phyloP scores from a whole-genome alignment of 148 eudicot species.

The Heliamphora exappendiculata region DNA sequence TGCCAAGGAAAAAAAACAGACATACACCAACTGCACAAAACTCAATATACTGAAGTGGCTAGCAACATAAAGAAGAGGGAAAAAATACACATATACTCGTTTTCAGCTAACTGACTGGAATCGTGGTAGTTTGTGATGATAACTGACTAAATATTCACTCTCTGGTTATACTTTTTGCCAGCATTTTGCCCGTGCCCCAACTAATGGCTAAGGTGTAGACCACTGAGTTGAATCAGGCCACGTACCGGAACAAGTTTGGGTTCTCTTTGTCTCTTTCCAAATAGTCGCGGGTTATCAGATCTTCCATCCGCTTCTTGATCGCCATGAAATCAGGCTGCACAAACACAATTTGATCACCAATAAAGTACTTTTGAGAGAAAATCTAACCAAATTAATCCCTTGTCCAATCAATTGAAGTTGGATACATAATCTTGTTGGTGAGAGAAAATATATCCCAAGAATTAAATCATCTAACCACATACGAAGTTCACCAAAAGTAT shows the following conservation, averaged over 20 bases:
- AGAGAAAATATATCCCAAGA: not conserved
- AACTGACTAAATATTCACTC: not conserved
- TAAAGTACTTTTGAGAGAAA: too few relatives aligned
- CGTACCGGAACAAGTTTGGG: constrained; percentile 30
- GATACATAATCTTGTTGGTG: too few relatives aligned
- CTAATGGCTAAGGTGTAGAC: not conserved
- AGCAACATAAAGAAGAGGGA: not conserved
- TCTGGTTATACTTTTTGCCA: too few relatives aligned
- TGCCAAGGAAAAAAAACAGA: not conserved
- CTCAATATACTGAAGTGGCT: not conserved
- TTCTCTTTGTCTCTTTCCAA: constrained; percentile 45
- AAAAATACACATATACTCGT: not conserved
- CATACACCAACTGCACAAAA: constrained; percentile 2
- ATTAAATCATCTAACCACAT: not conserved
- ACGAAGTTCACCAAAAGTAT: not conserved
- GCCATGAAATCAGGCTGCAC: constrained; percentile 46
- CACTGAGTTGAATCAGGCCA: constrained; percentile 30
- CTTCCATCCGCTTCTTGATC: constrained; percentile 54
- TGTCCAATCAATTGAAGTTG: too few relatives aligned
- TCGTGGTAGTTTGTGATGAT: not conserved
- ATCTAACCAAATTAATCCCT: too few relatives aligned
- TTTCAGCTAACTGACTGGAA: not conserved
- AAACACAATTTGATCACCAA: not conserved
- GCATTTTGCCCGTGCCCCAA: not conserved
- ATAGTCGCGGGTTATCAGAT: constrained; percentile 46